These are phyloP conservation scores for Mediolabrus comicus DNA, from an alignment of 108 stramenopile species.

Conservation along the genomic window DNA sequence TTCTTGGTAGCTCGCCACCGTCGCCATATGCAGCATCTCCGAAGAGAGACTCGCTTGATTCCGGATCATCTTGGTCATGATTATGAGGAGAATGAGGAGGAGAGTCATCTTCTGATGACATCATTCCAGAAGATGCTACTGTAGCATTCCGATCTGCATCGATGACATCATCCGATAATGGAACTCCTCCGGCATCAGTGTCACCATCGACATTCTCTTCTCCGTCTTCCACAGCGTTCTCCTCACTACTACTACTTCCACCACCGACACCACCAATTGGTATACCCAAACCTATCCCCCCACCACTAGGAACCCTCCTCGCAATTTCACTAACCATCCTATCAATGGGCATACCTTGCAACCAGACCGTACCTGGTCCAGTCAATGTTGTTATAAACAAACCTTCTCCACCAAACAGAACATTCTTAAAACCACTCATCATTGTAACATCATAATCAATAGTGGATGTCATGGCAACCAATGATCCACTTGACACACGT, in stretches of 20 bases:
- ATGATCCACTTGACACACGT: slow-evolving; percentile 80
- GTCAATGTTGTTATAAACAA: slow-evolving; percentile 91
- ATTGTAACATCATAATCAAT: slow-evolving; percentile 86
- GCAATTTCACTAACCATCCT: slow-evolving; percentile 89
- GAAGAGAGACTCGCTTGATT: slow-evolving; percentile 66
- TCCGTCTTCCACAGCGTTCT: slow-evolving; percentile 4
- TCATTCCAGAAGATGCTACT: slow-evolving; percentile 65
- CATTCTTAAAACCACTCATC: slow-evolving; percentile 87
- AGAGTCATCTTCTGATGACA: slow-evolving; percentile 14
- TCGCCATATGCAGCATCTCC: slow-evolving; percentile 68
- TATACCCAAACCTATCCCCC: slow-evolving; percentile 73
- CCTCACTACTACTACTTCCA: slow-evolving; percentile 47
- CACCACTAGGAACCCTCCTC: slow-evolving; percentile 77
- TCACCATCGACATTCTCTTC: slow-evolving; percentile 15
- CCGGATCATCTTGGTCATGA: too few relatives aligned
- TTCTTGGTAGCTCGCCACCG: background rate
- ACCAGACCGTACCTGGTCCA: slow-evolving; percentile 88
- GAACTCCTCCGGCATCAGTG: slow-evolving; percentile 24
- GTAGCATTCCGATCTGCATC: slow-evolving; percentile 75
- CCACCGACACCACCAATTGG: slow-evolving; percentile 69
- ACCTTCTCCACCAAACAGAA: slow-evolving; percentile 90
- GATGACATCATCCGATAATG: slow-evolving; percentile 44
- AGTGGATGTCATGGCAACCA: slow-evolving; percentile 79
- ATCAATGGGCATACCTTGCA: slow-evolving; percentile 83
- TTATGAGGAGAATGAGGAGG: slow-evolving; percentile 5